Evolutionary conservation across 75 land plant genomes (phyloP).

Genomic region (Chamaecyparis obtusa): DNA sequence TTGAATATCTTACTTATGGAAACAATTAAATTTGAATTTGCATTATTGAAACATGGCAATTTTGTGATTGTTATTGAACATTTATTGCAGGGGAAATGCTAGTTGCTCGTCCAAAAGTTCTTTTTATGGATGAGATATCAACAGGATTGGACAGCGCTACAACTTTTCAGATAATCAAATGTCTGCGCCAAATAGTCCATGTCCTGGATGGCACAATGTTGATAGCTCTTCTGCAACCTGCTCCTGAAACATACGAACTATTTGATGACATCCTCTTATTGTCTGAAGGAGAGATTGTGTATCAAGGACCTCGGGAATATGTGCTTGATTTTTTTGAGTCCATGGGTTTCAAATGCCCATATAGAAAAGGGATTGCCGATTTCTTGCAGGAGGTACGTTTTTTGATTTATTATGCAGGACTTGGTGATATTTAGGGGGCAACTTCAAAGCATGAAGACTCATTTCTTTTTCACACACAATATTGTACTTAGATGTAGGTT

Average conservation of each 20-base stretch:
- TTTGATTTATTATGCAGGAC: constrained; percentile 18
- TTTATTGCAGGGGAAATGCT: constrained; percentile 32
- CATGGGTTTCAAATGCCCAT: constrained; percentile 36
- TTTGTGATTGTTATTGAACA: neutral
- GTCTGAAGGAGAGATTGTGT: constrained; percentile 75
- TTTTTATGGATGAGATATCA: constrained; percentile 66
- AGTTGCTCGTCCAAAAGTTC: constrained; percentile 24
- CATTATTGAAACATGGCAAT: constrained; percentile 11
- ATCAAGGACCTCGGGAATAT: constrained; percentile 74
- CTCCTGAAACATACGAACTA: constrained; percentile 41
- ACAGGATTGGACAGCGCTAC: constrained; percentile 77
- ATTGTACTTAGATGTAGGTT: neutral
- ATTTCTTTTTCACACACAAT: neutral
- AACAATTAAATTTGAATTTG: constrained; percentile 26
- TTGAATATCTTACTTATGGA: no score
- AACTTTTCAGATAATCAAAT: constrained; percentile 62
- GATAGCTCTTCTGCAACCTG: constrained; percentile 33
- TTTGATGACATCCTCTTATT: constrained; percentile 71
- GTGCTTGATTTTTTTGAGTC: constrained; percentile 31
- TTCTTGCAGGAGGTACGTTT: constrained; percentile 36
- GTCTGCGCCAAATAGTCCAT: constrained; percentile 29
- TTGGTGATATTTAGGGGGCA: neutral
- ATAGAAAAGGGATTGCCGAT: constrained; percentile 40
- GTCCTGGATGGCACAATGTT: constrained; percentile 20
- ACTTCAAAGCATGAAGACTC: constrained; percentile 40